phyloP scores from a whole-genome alignment of 495 filamentous ascomycete species.

The Haplographium delicatum region DNA sequence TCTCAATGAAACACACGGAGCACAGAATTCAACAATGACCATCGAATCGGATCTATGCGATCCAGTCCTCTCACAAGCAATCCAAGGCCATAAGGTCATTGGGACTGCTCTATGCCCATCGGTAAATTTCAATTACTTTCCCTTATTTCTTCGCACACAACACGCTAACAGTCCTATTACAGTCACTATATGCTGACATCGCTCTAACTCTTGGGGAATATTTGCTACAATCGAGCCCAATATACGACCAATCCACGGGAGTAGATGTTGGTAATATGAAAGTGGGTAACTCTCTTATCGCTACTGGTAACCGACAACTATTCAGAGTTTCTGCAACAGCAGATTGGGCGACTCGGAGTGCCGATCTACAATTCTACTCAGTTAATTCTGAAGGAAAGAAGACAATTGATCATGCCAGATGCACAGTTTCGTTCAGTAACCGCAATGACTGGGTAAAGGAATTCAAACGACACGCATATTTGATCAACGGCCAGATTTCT shows the following conservation, averaged over 20 bases:
- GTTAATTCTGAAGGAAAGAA: slow-evolving; percentile 7
- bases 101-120: slow-evolving; percentile 39
- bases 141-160: background rate
- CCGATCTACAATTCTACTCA: background rate
- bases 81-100: slow-evolving; percentile 67
- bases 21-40: slow-evolving; percentile 46
- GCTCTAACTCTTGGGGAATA: slow-evolving; percentile 67
- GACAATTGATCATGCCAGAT: slow-evolving; percentile 41
- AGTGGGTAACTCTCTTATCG: slow-evolving; percentile 64
- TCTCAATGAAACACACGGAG: slow-evolving; percentile 49
- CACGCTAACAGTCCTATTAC: background rate
- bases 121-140: background rate
- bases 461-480: slow-evolving; percentile 46
- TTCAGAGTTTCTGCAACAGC: background rate
- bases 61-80: slow-evolving; percentile 49
- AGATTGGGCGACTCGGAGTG: background rate
- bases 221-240: slow-evolving; percentile 41
- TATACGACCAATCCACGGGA: slow-evolving; percentile 44
- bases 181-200: slow-evolving; percentile 68
- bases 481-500: slow-evolving; percentile 46
- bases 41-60: slow-evolving; percentile 62
- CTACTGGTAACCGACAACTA: slow-evolving; percentile 30
- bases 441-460: slow-evolving; percentile 41
- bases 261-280: slow-evolving; percentile 59
- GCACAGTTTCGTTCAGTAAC: slow-evolving; percentile 41